phyloP scores from a whole-genome alignment of 768 basidiomycete genomes.

The Boletus sp. region DNA sequence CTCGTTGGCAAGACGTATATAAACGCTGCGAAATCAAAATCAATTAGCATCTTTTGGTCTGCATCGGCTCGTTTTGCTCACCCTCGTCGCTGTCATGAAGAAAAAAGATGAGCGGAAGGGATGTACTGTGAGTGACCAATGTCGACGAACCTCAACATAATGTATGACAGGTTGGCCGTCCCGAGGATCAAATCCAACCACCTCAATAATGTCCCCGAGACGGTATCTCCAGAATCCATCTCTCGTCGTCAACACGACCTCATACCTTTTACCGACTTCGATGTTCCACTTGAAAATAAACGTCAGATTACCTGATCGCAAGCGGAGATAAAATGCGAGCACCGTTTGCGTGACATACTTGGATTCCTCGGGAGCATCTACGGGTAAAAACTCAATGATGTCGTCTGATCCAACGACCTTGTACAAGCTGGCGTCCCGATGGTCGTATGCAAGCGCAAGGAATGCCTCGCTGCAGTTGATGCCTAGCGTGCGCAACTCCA shows the following conservation, averaged over 20 bases:
- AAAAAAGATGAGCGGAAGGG: not conserved
- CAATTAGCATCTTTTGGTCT: not conserved
- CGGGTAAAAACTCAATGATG: conserved; percentile 19
- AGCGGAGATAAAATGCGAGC: not conserved
- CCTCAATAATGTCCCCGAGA: conserved; percentile 21
- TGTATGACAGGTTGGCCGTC: conserved; percentile 23
- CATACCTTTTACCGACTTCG: conserved; percentile 13
- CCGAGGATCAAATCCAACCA: conserved; percentile 22
- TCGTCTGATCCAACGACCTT: conserved; percentile 27
- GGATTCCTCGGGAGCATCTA: conserved; percentile 23
- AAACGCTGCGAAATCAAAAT: conserved; percentile 1
- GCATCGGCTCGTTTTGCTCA: conserved; percentile 3
- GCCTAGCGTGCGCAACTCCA: conserved; percentile 19
- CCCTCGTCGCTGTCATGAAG: conserved; percentile 17
- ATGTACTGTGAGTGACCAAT: not conserved
- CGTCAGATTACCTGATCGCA: not conserved
- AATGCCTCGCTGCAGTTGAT: conserved; percentile 25
- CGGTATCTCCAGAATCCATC: conserved; percentile 26
- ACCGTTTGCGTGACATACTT: conserved; percentile 19
- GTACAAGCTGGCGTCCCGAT: conserved; percentile 21
- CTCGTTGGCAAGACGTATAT: conserved; percentile 23
- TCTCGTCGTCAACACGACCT: conserved; percentile 25
- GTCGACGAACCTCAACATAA: conserved; percentile 21
- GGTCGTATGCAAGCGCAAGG: conserved; percentile 22
- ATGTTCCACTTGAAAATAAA: conserved; percentile 20